Conservation (phyloP, 768 basidiomycete species). For the Leccinum imitatum region DNA sequence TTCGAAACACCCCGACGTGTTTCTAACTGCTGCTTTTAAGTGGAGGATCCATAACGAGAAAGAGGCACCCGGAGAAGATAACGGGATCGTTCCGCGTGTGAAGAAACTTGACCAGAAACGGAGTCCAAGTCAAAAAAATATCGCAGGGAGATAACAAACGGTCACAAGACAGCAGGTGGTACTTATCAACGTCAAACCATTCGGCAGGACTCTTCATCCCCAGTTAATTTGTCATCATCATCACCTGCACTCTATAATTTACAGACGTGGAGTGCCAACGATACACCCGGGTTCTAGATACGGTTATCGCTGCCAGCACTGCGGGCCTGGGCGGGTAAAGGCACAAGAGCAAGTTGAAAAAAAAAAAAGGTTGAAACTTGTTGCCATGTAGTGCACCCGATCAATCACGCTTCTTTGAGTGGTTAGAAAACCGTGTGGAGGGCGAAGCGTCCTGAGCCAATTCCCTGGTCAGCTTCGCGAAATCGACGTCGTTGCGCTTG, state of each 20-base stretch:
- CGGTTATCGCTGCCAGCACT: too few relatives aligned
- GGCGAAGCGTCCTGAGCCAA: constrained; percentile 19
- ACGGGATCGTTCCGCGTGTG: constrained; percentile 5
- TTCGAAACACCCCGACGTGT: not conserved
- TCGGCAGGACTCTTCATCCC: not conserved
- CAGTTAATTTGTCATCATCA: not conserved
- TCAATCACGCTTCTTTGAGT: constrained; percentile 32
- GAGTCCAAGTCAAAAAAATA: not conserved
- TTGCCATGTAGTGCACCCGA: not conserved
- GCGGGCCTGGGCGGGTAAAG: not conserved
- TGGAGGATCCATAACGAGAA: not conserved
- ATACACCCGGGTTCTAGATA: not conserved
- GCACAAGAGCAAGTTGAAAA: not conserved
- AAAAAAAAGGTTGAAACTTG: not conserved
- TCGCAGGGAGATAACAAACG: constrained; percentile 6
- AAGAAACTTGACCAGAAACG: constrained; percentile 2
- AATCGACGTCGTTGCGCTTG: constrained; percentile 31
- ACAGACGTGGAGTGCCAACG: not conserved
- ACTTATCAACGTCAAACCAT: not conserved
- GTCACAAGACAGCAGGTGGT: constrained; percentile 6
- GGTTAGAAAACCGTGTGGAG: constrained; percentile 22
- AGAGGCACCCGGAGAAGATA: not conserved
- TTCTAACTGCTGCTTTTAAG: constrained; percentile 11
- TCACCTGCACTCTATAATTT: not conserved
- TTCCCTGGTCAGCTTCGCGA: constrained; percentile 29